A percentile compares a stretch with the other conserved stretches of the same genome.
phyloP scores from a whole-genome alignment of 2,329 filamentous ascomycete genomes.

The Graphium sp. region DNA sequence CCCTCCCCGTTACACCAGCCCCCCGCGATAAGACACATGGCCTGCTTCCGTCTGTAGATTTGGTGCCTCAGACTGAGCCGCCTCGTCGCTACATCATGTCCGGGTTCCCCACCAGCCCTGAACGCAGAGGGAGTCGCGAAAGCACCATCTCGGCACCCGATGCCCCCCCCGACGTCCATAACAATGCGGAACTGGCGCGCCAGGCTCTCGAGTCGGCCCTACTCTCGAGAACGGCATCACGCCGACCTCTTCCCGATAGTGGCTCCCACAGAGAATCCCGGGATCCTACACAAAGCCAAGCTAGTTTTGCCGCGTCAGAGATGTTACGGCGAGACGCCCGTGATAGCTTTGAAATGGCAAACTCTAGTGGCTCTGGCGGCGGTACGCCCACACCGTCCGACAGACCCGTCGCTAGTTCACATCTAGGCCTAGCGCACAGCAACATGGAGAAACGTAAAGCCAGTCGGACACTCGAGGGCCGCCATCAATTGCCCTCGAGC shows the following conservation, averaged over 20 bases:
- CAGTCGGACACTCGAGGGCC: constrained; percentile 2
- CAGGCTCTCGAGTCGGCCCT: constrained; percentile 36
- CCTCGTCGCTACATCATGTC: constrained; percentile 22
- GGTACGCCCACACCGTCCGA: constrained; percentile 25
- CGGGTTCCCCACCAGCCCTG: constrained; percentile 29
- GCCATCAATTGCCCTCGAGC: constrained; percentile 12
- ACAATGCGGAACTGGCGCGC: constrained; percentile 39
- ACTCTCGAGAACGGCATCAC: constrained; percentile 34
- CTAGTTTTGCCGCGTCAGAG: constrained; percentile 59
- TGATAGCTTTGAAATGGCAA: constrained; percentile 32
- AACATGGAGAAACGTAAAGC: constrained; percentile 6
- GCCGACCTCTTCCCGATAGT: constrained; percentile 14
- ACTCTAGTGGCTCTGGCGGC: constrained; percentile 23
- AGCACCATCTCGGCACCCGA: constrained; percentile 56
- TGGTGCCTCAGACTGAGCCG: constrained; percentile 44
- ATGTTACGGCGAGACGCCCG: constrained; percentile 49
- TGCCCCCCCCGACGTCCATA: too few relatives aligned
- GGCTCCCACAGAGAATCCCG: constrained; percentile 8
- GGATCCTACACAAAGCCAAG: constrained; percentile 48
- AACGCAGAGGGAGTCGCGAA: constrained; percentile 52
- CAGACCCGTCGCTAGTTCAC: constrained; percentile 3
- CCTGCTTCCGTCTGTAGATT: constrained; percentile 44
- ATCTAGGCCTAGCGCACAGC: not conserved
- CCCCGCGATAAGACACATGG: constrained; percentile 27
- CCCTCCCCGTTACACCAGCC: constrained; percentile 62